Base-by-base conservation (phyloP, 306 rosid species). In the Corylus avellana region DNA sequence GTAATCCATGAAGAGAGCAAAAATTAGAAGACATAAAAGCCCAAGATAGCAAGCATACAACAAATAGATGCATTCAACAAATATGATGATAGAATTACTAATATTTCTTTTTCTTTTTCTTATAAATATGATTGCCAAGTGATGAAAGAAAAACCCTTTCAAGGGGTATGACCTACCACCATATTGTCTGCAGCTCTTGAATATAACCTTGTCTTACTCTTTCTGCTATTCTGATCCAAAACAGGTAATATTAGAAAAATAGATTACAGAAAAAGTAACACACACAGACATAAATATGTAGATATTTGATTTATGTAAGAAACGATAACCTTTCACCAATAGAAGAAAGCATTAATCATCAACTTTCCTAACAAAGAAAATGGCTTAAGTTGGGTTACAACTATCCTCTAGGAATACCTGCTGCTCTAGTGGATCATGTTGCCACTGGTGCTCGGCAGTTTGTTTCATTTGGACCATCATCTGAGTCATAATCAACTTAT, bases 81-180 rank as follows among this genome's bases (percentile, higher is more conserved):
- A 27, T 68, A 66, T 8, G 76, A 37, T 44, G 29, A 74, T 74
- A 70, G 50, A 17, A 46, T 20, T 49, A 25, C 70, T 51, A 53
- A 70, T 42, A 76, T 47, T 3, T 3, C 50, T 32, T 66, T 57
- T 8, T 50, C 35, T 54, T 47, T 49, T 11, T 47, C 39, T 16
- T 44, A 79, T 32, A 56, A 44, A 63, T 53, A 46, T 44, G 1
- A 78, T 64, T 46, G 59, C 27, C 54, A 11, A 37, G 27, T 22
- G 67, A 56, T 55, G 63, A 37, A 58, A 22, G 16, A 5, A 27
- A 20, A 5, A 17, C 48, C 10, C 55, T 44, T 48, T 7, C 32
- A 78, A 74, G 12, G 83, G 37, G 63, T 57, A 69, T 55, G 72
- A 76, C 78, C 64, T 87, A 90, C 91, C 85, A 18, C 39, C 12